Base-by-base conservation (phyloP, 345 rosid species). In the Triadica sebifera region DNA sequence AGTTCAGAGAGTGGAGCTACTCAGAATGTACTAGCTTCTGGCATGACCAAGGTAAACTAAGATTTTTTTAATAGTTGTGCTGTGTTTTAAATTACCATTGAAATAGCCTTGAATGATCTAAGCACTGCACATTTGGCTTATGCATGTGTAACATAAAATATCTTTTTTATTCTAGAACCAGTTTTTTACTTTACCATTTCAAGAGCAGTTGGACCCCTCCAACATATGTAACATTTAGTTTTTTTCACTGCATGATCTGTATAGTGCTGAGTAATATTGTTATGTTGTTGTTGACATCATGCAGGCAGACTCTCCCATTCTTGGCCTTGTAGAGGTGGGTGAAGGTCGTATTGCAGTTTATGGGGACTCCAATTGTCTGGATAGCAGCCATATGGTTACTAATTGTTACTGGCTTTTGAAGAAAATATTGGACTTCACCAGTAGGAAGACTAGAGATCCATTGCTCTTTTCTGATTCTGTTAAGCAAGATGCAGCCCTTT, bases 1-100 rank as follows among this genome's bases (percentile, higher is more conserved):
- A 93, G 90, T 84, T 89, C 99, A 13, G 99, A 95, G 82, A 91
- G 99, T 81, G 98, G 98, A 25, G 98, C 97, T 64, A 94, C 94
- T 65, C 93, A 92, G 80, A 93, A 85, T 84, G 82, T 91, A 70
- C 84, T 79, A 79, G 81, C 81, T 72, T 80, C 91, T 62, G 92
- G 93, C 75, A 79, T 79, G 79, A 72, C 41, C 41, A 91, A 90
- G 88, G 96, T 90, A 73, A 39, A 22, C 38, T 19, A 25, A 46
- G 15, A 55, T 43, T 46, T 73, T 29, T 29, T 22, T 6, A 8
- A 7, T 29, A 17, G 63, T 34, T 63, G 34, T 29, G 34, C 34
- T 46, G 19, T 67, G 25, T 55, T 1, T 24, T 50, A 53, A 46
- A 67, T 66, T 13, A 19, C 47, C 69, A 61, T 15, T 34, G 29